Evolutionary conservation across 768 basidiomycete genomes (phyloP), one percentile per base, ranked within the genome.

Genomic region (Rhodotorula paludigena): DNA sequence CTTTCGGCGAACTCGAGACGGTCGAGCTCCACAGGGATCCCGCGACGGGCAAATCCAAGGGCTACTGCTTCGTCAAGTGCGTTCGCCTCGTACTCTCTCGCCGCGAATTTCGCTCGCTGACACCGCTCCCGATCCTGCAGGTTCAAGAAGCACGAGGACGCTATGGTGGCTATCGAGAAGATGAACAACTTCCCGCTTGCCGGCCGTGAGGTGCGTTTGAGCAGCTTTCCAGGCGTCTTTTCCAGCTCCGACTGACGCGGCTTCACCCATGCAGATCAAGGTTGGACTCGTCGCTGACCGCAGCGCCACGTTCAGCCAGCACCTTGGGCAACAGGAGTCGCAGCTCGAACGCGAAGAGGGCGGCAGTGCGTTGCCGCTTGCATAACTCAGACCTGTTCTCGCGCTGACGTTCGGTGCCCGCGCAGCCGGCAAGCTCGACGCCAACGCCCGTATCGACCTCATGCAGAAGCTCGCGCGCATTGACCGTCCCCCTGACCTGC

Each of bases 401-500:
- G 23, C 41, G 49, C 57, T 76, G 28, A 77, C 61, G 42, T 28
- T 66, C 3, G 4, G 3, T n/a, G 12, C 6, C 42, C 4, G 1
- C 30, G 69, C 77, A 93, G 91, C 89, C 80, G 90, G 89, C 89
- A 91, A 91, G 84, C 85, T 96, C 83, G 96, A 96, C 82, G 90
- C 90, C 83, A 90, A 89, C 77, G 91, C 92, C 78, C 90, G 96
- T 81, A 92, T 96, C 83, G 90, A 92, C 80, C 90, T 99, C 82
- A 99, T 99, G 96, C 91, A 93, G 82, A 99, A 98, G 86, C 90
- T 99, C 85, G 92, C 96, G 79, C 91, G 96, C 83, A 89, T 86
- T 80, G 80, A 80, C 42, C 54, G 53, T 12, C 65, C 60, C 5
- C 51, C 55, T 35, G 65, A 72, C 38, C 41, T 64, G 5, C 69